Percentiles rank a stretch among this genome's conserved stretches.
Evolutionary conservation across 2,329 filamentous ascomycete species (phyloP).

Genomic region (Scedosporium dehoogii): DNA sequence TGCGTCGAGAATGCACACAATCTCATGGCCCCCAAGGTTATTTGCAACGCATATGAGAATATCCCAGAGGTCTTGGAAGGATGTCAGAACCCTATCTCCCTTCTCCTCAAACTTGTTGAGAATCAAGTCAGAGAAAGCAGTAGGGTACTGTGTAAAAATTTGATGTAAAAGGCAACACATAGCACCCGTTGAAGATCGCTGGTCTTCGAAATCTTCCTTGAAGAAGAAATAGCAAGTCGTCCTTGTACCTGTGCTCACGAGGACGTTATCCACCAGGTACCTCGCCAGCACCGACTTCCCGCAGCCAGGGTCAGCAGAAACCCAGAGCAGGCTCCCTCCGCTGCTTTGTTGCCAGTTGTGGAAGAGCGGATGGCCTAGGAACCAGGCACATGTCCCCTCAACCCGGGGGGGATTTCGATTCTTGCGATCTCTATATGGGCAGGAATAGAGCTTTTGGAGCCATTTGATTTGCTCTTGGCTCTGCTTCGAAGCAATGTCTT

Average conservation of each 20-base stretch:
- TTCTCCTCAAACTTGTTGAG: slow-evolving; percentile 8
- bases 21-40: slow-evolving; percentile 11
- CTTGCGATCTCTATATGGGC: slow-evolving; percentile 15
- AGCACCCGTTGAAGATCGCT: slow-evolving; percentile 19
- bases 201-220: slow-evolving; percentile 29
- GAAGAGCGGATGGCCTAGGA: slow-evolving; percentile 11
- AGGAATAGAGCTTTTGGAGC: not conserved
- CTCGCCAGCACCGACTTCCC: slow-evolving; percentile 32
- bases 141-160: slow-evolving; percentile 18
- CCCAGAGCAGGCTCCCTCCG: slow-evolving; percentile 16
- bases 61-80: slow-evolving; percentile 21
- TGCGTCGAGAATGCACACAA: slow-evolving; percentile 28
- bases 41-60: slow-evolving; percentile 14
- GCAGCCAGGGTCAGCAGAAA: slow-evolving; percentile 32
- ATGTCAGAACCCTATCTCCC: slow-evolving; percentile 10
- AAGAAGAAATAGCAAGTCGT: slow-evolving; percentile 33
- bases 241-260: slow-evolving; percentile 11
- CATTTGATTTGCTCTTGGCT: not conserved
- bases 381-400: slow-evolving; percentile 14
- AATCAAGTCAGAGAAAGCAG: slow-evolving; percentile 14
- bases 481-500: not conserved
- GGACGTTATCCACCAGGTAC: slow-evolving; percentile 21
- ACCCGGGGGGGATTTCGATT: slow-evolving; percentile 20
- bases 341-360: slow-evolving; percentile 11
- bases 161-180: slow-evolving; percentile 27